A percentile compares a stretch with the other conserved stretches of the same genome.
phyloP scores from a whole-genome alignment of 176 grass and related monocot species.

The Bothriochloa decipiens region DNA sequence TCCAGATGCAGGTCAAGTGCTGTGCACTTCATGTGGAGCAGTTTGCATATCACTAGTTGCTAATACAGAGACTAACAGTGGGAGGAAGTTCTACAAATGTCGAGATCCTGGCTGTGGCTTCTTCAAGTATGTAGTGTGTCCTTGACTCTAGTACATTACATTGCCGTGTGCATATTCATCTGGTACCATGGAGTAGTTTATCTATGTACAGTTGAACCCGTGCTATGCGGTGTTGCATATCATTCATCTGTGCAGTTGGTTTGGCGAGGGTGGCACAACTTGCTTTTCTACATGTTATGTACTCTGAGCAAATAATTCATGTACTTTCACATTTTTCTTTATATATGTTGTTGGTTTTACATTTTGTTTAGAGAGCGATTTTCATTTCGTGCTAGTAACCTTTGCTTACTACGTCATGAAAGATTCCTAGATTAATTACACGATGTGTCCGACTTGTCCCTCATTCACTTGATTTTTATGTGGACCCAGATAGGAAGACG shows the following conservation, averaged over 20 bases:
- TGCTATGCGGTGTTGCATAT: not conserved
- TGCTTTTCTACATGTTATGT: not conserved
- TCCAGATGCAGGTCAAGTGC: conserved; percentile 62
- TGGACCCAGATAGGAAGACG: conserved; percentile 84
- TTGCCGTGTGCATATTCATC: not conserved
- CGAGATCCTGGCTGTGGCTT: conserved; percentile 66
- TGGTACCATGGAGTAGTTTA: not conserved
- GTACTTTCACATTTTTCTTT: not conserved
- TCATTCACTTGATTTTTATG: not conserved
- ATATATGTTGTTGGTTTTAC: not conserved
- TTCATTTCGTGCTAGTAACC: not conserved
- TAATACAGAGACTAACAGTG: conserved; percentile 85
- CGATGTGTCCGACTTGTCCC: not conserved
- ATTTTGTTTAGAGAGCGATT: not conserved
- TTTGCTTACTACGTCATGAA: not conserved
- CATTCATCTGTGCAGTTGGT: not conserved
- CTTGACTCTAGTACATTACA: conserved; percentile 19
- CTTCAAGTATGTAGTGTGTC: conserved; percentile 62
- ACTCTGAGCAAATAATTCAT: not conserved
- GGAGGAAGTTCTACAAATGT: conserved; percentile 92
- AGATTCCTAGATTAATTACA: not conserved
- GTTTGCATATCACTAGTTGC: conserved; percentile 62
- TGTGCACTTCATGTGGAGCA: conserved; percentile 68
- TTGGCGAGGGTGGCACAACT: not conserved
- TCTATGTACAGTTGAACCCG: not conserved